Percentiles rank a stretch among this genome's conserved stretches.
Evolutionary conservation across 805 yeast species (phyloP).

Genomic region (Metschnikowia henanensis): DNA sequence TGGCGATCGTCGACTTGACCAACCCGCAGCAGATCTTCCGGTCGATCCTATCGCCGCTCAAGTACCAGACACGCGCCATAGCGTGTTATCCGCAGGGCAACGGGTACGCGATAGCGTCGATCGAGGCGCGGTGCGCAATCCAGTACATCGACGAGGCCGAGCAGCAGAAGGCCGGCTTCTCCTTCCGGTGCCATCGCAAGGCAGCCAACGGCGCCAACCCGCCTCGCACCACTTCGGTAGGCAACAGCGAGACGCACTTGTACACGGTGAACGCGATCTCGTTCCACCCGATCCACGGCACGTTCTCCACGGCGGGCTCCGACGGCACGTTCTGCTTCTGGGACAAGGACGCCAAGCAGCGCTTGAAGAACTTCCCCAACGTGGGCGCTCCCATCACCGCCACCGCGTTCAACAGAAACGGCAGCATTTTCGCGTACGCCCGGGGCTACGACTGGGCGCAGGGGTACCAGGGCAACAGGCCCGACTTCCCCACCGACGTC

Average conservation of each 20-base stretch:
- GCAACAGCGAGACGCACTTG: slow-evolving; percentile 54
- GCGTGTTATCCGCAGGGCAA: slow-evolving; percentile 89
- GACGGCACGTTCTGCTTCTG: slow-evolving; percentile 94
- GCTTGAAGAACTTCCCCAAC: slow-evolving; percentile 78
- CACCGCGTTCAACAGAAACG: slow-evolving; percentile 78
- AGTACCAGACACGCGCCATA: slow-evolving; percentile 83
- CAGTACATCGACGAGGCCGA: slow-evolving; percentile 86
- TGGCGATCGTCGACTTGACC: slow-evolving; percentile 74
- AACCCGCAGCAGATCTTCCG: slow-evolving; percentile 83
- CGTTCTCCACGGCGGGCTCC: slow-evolving; percentile 91
- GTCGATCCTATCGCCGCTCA: slow-evolving; percentile 71
- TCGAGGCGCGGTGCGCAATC: slow-evolving; percentile 95
- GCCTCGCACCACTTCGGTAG: slow-evolving; percentile 26
- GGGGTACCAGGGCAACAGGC: slow-evolving; percentile 77
- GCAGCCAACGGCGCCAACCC: slow-evolving; percentile 39
- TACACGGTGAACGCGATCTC: slow-evolving; percentile 78
- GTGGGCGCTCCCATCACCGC: slow-evolving; percentile 69
- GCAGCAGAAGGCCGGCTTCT: slow-evolving; percentile 71
- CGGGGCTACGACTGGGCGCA: slow-evolving; percentile 95
- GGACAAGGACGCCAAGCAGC: slow-evolving; percentile 91
- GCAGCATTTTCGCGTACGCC: slow-evolving; percentile 87
- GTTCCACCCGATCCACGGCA: slow-evolving; percentile 89
- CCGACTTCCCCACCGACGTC: slow-evolving; percentile 71
- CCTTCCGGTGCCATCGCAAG: slow-evolving; percentile 94
- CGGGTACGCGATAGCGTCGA: slow-evolving; percentile 90